A percentile compares a stretch with the other conserved stretches of the same genome.
These are phyloP conservation scores for Fimicolochytrium jonesii DNA, from an alignment of 192 early-diverging fungal genomes.

Conservation along the genomic window DNA sequence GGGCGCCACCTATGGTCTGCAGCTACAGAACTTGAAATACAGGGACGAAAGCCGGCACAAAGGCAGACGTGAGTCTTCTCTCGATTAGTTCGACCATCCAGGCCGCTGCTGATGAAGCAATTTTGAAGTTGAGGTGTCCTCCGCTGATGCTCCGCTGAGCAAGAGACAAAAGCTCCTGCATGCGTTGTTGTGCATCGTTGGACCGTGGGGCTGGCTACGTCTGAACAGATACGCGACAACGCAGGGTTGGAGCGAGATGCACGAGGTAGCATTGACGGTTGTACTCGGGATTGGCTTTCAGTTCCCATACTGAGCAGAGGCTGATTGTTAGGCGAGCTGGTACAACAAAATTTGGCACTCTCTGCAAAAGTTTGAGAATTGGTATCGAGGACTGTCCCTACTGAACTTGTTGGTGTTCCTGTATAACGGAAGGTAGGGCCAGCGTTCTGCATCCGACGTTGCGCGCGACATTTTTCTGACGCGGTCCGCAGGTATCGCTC, in stretches of 20 bases:
- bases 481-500: slow-evolving; percentile 64
- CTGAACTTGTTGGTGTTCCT: slow-evolving; percentile 84
- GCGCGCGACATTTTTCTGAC: not conserved
- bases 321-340: slow-evolving; percentile 19
- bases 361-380: slow-evolving; percentile 47
- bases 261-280: no score
- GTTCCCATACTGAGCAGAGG: no score
- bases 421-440: slow-evolving; percentile 70
- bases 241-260: slow-evolving; percentile 70
- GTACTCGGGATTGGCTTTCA: no score
- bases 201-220: slow-evolving; percentile 66
- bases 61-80: slow-evolving; percentile 42
- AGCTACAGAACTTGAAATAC: slow-evolving; percentile 81
- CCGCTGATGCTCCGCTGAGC: slow-evolving; percentile 55
- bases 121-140: slow-evolving; percentile 50
- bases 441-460: not conserved
- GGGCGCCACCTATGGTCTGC: slow-evolving; percentile 75
- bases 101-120: not conserved
- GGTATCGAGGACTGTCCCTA: slow-evolving; percentile 57
- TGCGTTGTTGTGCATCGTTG: slow-evolving; percentile 65
- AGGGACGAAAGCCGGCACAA: slow-evolving; percentile 60
- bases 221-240: slow-evolving; percentile 55
- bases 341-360: slow-evolving; percentile 24
- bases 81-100: not conserved
- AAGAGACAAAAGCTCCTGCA: slow-evolving; percentile 55